Percentiles rank a stretch among this genome's conserved stretches.
phyloP scores from a whole-genome alignment of 345 rosid species.

The Citrus reticulata region DNA sequence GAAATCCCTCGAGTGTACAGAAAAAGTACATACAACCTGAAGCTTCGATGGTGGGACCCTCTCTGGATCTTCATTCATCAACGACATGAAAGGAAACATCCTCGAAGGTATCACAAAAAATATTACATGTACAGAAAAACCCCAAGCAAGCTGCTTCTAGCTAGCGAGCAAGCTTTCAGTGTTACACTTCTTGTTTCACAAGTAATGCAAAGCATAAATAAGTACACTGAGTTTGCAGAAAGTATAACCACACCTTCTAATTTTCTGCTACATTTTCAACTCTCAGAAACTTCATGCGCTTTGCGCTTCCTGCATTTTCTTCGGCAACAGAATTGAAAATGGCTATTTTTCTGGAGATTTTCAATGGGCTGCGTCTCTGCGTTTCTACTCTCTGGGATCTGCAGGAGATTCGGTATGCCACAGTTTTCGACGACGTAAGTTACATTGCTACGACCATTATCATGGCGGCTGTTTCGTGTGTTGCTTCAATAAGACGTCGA shows the following conservation, averaged over 20 bases:
- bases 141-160: neutral
- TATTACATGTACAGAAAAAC: neutral
- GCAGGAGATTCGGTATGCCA: conserved; percentile 47
- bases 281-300: neutral
- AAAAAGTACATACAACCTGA: no score
- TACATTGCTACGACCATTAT: conserved; percentile 30
- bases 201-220: neutral
- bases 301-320: neutral
- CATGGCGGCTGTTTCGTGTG: conserved; percentile 41
- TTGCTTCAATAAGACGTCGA: conserved; percentile 23
- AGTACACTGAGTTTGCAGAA: no score
- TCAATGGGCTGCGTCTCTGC: conserved; percentile 31
- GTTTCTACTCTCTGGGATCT: conserved; percentile 56
- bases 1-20: no score
- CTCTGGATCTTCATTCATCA: neutral
- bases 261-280: neutral
- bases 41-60: neutral
- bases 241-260: neutral
- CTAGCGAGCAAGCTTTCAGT: no score
- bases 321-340: conserved; percentile 4
- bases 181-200: neutral
- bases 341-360: conserved; percentile 30
- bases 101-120: conserved; percentile 17
- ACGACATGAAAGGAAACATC: conserved; percentile 35
- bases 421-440: conserved; percentile 38